Evolutionary conservation across 768 basidiomycete species (phyloP).

Genomic region (Exidia glandulosa): DNA sequence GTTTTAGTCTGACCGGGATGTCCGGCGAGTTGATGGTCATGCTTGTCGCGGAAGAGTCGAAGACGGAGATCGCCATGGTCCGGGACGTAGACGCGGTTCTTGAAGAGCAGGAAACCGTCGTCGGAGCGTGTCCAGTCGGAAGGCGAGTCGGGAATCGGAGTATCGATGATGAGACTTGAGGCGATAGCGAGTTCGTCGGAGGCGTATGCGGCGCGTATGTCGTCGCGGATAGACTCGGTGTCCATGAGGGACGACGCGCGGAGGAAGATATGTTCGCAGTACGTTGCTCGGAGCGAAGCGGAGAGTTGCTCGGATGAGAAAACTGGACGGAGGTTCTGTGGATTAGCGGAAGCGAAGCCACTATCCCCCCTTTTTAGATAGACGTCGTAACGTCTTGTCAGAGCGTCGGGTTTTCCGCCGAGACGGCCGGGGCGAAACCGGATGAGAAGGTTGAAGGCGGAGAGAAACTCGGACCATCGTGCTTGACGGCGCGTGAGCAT

Average conservation of each 20-base stretch:
- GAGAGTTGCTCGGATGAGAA: constrained; percentile 13
- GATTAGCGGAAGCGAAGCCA: constrained; percentile 14
- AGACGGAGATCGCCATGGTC: constrained; percentile 12
- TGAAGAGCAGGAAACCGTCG: constrained; percentile 13
- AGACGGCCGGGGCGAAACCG: constrained; percentile 16
- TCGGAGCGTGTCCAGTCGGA: not conserved
- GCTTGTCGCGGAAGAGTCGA: constrained; percentile 21
- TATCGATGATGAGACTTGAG: not conserved
- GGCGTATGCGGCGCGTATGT: constrained; percentile 4
- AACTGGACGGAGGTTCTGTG: constrained; percentile 13
- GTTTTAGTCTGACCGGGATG: constrained; percentile 31
- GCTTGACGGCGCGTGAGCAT: constrained; percentile 19
- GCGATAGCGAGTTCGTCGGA: not conserved
- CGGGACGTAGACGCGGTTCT: constrained; percentile 23
- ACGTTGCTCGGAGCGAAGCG: constrained; percentile 10
- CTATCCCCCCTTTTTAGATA: constrained; percentile 14
- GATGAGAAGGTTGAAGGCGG: constrained; percentile 25
- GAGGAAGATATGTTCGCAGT: constrained; percentile 8
- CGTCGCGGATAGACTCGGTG: constrained; percentile 9
- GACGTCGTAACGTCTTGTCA: constrained; percentile 14
- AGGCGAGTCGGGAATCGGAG: not conserved
- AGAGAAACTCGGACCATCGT: constrained; percentile 26
- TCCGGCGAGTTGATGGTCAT: constrained; percentile 28
- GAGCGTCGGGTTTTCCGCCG: constrained; percentile 12
- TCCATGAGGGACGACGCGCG: constrained; percentile 10